phyloP scores from a whole-genome alignment of 2,329 filamentous ascomycete species.

The Allantophomopsis lycopodina region DNA sequence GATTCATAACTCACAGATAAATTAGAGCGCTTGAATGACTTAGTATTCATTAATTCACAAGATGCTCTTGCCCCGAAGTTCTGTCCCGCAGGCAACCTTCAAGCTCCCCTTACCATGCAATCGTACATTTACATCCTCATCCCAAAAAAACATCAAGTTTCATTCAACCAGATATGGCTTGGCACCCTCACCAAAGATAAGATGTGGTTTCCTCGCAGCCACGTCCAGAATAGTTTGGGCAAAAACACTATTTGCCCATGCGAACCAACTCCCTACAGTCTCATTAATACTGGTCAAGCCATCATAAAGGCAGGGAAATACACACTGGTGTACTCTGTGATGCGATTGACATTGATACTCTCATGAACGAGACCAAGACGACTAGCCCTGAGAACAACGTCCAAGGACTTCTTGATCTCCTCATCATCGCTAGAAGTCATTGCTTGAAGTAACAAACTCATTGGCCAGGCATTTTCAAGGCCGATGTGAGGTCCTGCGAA shows the following conservation, averaged over 20 bases:
- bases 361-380: constrained; percentile 78
- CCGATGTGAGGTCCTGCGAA: constrained; percentile 54
- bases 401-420: constrained; percentile 65
- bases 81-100: too few species aligned
- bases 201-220: constrained; percentile 74
- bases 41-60: too few species aligned
- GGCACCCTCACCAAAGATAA: constrained; percentile 61
- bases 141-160: not conserved
- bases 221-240: constrained; percentile 84
- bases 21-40: too few species aligned
- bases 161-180: constrained; percentile 36
- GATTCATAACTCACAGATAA: too few species aligned
- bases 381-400: constrained; percentile 62
- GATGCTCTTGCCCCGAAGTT: too few species aligned
- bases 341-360: constrained; percentile 69
- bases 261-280: constrained; percentile 66
- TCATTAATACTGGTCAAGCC: constrained; percentile 1
- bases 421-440: constrained; percentile 75
- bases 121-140: too few species aligned
- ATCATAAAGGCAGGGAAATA: constrained; percentile 4
- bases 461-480: constrained; percentile 87
- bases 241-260: constrained; percentile 94
- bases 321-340: constrained; percentile 59
- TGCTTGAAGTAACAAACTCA: constrained; percentile 84
- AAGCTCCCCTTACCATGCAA: too few species aligned